Evolutionary conservation across 352 stramenopile genomes (phyloP), one percentile per base, ranked within the genome.

Genomic region (Pythium periplocum): DNA sequence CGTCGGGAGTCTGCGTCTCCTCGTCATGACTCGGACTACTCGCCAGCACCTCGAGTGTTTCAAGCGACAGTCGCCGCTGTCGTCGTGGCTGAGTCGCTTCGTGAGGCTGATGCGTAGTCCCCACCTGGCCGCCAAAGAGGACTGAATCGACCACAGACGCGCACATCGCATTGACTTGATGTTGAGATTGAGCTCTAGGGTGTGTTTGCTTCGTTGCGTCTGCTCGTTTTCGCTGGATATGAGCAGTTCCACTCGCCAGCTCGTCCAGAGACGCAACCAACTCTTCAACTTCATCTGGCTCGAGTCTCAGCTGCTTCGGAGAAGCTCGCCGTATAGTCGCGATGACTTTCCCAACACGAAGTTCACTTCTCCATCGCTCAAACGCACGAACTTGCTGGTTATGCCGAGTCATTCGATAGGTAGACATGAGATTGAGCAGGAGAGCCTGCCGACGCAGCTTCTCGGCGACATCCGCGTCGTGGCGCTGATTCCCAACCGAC

Each of bases 391-490:
- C 57, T 34, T 53, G 61, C 1, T 42, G 40, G 26, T 76, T 48
- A 12, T 49, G 55, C 10, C 57, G 42, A 35, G 57, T 64, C 6
- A 69, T 70, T 1, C 57, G 59, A 12, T 58, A 59, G 17, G 72
- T 67, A 6, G 51, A 61, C 30, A 75, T 36, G 12, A 87, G 4
- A 48, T 78, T 82, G 45, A 74, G 57, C 11, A 86, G 36, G 10
- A 66, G 30, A 5, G 46, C 50, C 11, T 72, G 70, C 34, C 52
- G 70, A 26, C 43, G 61, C n/a, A 69, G 12, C 0, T 48, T 40
- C 34, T 61, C 41, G 2, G 38, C 45, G 17, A 45, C 17, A 3
- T 59, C 34, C 2, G 17, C 26, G 6, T 52, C 39, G 38, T 64
- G 57, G n/a, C 57, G 45, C 26, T 64, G 57, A 40, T 64, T 64